Conservation (phyloP, 768 basidiomycete species). For the Tricholomella constricta region DNA sequence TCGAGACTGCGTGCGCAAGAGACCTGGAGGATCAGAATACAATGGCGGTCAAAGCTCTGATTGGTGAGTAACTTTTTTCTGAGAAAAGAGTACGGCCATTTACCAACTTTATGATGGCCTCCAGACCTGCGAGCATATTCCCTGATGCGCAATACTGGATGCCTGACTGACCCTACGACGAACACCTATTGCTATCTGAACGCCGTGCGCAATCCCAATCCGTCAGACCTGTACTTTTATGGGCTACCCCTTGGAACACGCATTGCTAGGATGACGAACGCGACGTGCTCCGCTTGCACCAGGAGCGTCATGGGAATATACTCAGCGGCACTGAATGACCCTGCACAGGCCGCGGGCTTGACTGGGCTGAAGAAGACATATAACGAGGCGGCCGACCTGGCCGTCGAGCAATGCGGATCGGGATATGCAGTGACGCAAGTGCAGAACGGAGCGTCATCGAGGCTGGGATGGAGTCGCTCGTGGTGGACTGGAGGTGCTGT, state of each 20-base stretch:
- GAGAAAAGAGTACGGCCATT: background rate
- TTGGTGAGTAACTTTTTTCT: constrained; percentile 40
- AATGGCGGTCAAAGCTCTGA: constrained; percentile 55
- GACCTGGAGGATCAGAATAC: constrained; percentile 58
- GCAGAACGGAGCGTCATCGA: constrained; percentile 1
- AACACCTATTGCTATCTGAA: constrained; percentile 75
- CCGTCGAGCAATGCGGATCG: constrained; percentile 52
- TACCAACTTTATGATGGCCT: constrained; percentile 1
- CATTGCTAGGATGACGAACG: constrained; percentile 50
- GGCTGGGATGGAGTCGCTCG: constrained; percentile 1
- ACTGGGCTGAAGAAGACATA: constrained; percentile 47
- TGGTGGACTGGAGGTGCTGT: constrained; percentile 7
- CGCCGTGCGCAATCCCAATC: constrained; percentile 56
- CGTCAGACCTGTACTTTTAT: constrained; percentile 76
- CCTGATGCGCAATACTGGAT: constrained; percentile 63
- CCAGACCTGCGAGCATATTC: constrained; percentile 64
- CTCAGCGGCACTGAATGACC: constrained; percentile 41
- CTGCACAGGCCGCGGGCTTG: constrained; percentile 17
- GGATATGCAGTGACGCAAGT: constrained; percentile 40
- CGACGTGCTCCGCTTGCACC: constrained; percentile 67
- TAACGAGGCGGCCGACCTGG: constrained; percentile 43
- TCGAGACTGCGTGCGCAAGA: constrained; percentile 51
- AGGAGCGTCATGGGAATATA: constrained; percentile 60
- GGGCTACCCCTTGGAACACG: constrained; percentile 59
- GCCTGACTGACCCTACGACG: constrained; percentile 55